Conservation (phyloP, 306 rosid genomes). For the Trichosanthes truncata region DNA sequence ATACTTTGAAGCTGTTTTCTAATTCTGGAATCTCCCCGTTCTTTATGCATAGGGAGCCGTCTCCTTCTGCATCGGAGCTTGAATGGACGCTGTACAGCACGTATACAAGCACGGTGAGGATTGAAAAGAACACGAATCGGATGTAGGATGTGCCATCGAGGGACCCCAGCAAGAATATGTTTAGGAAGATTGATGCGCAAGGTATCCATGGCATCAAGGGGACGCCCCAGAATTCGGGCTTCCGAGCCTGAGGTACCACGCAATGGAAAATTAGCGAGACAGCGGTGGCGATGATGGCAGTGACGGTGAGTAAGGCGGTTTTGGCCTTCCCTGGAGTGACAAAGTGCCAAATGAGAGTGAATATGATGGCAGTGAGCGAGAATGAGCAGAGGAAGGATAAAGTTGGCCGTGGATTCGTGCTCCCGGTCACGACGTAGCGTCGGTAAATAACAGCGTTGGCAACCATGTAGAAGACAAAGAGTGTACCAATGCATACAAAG, state of each 20-base stretch:
- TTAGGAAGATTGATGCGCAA: slow-evolving; percentile 60
- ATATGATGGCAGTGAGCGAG: slow-evolving; percentile 44
- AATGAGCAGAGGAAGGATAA: slow-evolving; percentile 63
- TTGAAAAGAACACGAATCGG: slow-evolving; percentile 69
- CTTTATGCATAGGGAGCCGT: slow-evolving; percentile 41
- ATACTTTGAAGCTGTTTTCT: slow-evolving; percentile 38
- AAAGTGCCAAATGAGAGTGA: slow-evolving; percentile 63
- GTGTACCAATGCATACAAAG: slow-evolving; percentile 87
- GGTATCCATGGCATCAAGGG: slow-evolving; percentile 99
- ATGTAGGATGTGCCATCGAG: slow-evolving; percentile 61
- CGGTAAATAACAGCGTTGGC: slow-evolving; percentile 80
- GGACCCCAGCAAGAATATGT: slow-evolving; percentile 64
- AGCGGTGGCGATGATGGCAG: slow-evolving; percentile 36
- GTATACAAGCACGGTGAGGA: slow-evolving; percentile 45
- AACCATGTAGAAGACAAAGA: slow-evolving; percentile 95
- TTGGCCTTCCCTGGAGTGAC: slow-evolving; percentile 46
- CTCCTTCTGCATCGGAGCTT: slow-evolving; percentile 66
- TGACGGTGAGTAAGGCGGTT: slow-evolving; percentile 36
- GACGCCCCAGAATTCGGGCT: slow-evolving; percentile 92
- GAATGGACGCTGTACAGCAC: slow-evolving; percentile 87
- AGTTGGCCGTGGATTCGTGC: slow-evolving; percentile 81
- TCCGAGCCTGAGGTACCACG: slow-evolving; percentile 66
- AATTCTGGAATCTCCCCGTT: slow-evolving; percentile 32
- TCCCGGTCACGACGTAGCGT: slow-evolving; percentile 61
- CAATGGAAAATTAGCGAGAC: slow-evolving; percentile 48